phyloP scores from a whole-genome alignment of 371 early-diverging fungal genomes.

The Mucor circinelloides region DNA sequence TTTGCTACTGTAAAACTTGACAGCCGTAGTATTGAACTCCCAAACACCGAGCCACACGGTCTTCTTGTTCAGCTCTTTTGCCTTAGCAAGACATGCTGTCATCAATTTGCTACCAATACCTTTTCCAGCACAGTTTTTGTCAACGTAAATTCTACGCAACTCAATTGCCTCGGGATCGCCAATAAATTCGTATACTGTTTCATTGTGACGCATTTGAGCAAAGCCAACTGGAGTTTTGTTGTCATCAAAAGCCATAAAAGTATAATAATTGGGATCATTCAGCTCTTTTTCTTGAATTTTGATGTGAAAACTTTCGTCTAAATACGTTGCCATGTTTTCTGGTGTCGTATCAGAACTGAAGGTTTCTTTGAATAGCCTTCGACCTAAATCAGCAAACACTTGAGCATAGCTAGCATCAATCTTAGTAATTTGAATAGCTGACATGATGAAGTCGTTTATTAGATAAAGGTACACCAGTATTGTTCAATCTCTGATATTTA shows the following conservation, averaged over 20 bases:
- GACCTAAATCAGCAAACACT: conserved; percentile 17
- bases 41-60: conserved; percentile 44
- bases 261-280: conserved; percentile 17
- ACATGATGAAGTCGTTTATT: too few species aligned
- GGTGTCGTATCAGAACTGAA: conserved; percentile 15
- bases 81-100: conserved; percentile 5
- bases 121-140: conserved; percentile 21
- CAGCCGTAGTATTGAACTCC: conserved; percentile 33
- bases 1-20: conserved; percentile 25
- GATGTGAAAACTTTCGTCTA: conserved; percentile 17
- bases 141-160: conserved; percentile 32
- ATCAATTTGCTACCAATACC: conserved; percentile 30
- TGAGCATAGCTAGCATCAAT: conserved; percentile 13
- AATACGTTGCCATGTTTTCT: conserved; percentile 20
- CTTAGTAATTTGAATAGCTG: neutral
- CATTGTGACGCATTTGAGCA: conserved; percentile 21
- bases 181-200: conserved; percentile 27
- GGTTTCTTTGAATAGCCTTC: conserved; percentile 18
- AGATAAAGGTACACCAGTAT: too few species aligned
- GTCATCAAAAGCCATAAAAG: conserved; percentile 22
- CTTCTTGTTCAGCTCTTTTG: conserved; percentile 19
- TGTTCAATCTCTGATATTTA: too few species aligned
- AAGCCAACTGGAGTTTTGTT: conserved; percentile 22
- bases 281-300: conserved; percentile 24
- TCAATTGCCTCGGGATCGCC: conserved; percentile 29